Evolutionary conservation across 2,329 filamentous ascomycete species (phyloP).

Genomic region (Xylariaceae sp.): DNA sequence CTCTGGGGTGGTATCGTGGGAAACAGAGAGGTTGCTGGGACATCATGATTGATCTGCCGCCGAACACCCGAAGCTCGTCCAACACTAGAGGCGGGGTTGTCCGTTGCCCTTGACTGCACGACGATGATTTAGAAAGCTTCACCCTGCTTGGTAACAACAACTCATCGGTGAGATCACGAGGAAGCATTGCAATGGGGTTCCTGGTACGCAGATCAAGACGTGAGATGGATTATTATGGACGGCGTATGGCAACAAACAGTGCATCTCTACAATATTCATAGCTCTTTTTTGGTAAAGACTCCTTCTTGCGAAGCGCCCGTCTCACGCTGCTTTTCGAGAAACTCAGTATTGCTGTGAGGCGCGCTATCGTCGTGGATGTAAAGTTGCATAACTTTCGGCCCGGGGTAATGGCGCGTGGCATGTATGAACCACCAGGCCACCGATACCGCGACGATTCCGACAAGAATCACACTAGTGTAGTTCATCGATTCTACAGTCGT

Average conservation of each 20-base stretch:
- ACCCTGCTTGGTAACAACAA: too few relatives aligned
- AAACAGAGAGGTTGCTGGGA: too few relatives aligned
- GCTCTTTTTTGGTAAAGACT: not conserved
- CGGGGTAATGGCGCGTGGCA: slow-evolving; percentile 44
- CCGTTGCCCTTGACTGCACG: too few relatives aligned
- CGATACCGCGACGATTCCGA: slow-evolving; percentile 44
- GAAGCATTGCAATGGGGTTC: too few relatives aligned
- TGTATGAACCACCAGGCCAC: slow-evolving; percentile 46
- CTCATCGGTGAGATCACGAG: too few relatives aligned
- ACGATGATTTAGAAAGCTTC: too few relatives aligned
- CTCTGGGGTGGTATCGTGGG: too few relatives aligned
- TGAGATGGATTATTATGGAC: too few relatives aligned
- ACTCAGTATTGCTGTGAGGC: slow-evolving; percentile 4
- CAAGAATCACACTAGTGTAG: slow-evolving; percentile 52
- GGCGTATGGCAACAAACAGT: not conserved
- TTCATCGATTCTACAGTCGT: slow-evolving; percentile 43
- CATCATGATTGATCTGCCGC: too few relatives aligned
- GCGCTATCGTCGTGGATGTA: slow-evolving; percentile 36
- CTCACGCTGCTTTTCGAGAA: slow-evolving; percentile 7
- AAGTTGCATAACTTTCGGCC: slow-evolving; percentile 45
- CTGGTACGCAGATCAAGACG: too few relatives aligned
- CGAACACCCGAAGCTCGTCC: too few relatives aligned
- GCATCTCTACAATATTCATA: not conserved
- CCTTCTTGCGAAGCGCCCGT: slow-evolving; percentile 1
- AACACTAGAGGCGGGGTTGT: too few relatives aligned